Conservation (phyloP, 2,329 filamentous ascomycete genomes). For the Lachnellula occidentalis region DNA sequence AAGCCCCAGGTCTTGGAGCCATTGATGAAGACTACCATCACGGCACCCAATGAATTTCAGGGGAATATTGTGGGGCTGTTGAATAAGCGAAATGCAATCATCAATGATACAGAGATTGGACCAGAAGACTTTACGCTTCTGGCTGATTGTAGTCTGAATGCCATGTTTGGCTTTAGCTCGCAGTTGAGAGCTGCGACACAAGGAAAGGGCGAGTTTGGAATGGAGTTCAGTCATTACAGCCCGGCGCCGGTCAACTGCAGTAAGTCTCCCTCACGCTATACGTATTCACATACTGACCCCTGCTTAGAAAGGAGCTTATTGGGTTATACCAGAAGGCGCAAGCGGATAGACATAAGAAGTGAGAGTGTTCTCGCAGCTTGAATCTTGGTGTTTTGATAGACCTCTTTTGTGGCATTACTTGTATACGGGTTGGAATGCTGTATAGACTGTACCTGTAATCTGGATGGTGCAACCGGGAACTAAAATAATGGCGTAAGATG, state of each 20-base stretch:
- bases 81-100: constrained; percentile 94
- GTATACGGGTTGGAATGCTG: background rate
- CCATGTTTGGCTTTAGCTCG: constrained; percentile 96
- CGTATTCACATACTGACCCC: background rate
- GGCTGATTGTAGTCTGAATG: constrained; percentile 88
- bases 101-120: constrained; percentile 92
- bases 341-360: constrained; percentile 44
- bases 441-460: background rate
- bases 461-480: background rate
- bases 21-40: constrained; percentile 97
- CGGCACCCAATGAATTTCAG: constrained; percentile 94
- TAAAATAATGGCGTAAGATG: constrained; percentile 3
- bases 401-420: constrained; percentile 1
- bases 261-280: constrained; percentile 44
- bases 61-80: constrained; percentile 89
- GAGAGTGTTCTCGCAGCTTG: constrained; percentile 8
- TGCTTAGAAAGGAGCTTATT: constrained; percentile 55
- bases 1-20: constrained; percentile 86
- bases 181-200: constrained; percentile 90
- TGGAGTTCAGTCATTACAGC: constrained; percentile 98
- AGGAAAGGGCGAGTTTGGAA: constrained; percentile 96
- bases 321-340: constrained; percentile 63
- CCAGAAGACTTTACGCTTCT: constrained; percentile 89
- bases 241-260: constrained; percentile 86
- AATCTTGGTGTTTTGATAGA: constrained; percentile 10